Evolutionary conservation across 1,139 yeast genomes (phyloP).

Genomic region (Geotrichum restrictum): DNA sequence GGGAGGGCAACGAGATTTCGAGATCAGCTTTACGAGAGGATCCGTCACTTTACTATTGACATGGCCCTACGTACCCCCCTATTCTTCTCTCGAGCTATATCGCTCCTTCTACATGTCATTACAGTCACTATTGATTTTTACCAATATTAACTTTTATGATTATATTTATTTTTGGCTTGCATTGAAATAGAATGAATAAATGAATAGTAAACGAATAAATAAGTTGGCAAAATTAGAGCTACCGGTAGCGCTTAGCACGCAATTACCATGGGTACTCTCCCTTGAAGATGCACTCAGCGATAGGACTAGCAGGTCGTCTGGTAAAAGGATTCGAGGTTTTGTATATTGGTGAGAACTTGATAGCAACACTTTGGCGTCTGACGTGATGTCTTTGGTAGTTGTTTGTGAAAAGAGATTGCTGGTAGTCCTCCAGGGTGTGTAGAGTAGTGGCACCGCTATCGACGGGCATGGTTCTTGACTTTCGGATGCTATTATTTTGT

Average conservation of each 20-base stretch:
- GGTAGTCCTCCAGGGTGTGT: not conserved
- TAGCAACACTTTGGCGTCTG: slow-evolving; percentile 31
- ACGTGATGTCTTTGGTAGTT: slow-evolving; percentile 2
- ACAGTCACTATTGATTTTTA: not conserved
- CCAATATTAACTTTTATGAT: not conserved
- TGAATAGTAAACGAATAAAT: not conserved
- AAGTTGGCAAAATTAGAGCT: not conserved
- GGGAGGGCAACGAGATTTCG: slow-evolving; percentile 53
- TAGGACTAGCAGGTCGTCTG: slow-evolving; percentile 32
- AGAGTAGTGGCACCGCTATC: not conserved
- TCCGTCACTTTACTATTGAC: slow-evolving; percentile 6
- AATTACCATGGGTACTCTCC: slow-evolving; percentile 29
- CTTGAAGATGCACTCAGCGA: slow-evolving; percentile 35
- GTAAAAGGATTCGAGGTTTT: not conserved
- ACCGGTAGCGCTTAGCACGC: too few relatives aligned
- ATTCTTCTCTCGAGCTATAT: too few relatives aligned
- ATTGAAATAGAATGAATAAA: too few relatives aligned
- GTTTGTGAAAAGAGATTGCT: not conserved
- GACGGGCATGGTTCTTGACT: not conserved
- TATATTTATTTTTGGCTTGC: not conserved
- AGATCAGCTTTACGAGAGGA: slow-evolving; percentile 5
- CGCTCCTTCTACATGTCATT: too few relatives aligned
- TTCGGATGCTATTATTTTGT: too few relatives aligned
- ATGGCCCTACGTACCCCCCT: too few relatives aligned
- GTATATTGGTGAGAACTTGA: slow-evolving; percentile 27